Evolutionary conservation across 2,329 filamentous ascomycete species (phyloP).

Genomic region (Curvularia lunata): DNA sequence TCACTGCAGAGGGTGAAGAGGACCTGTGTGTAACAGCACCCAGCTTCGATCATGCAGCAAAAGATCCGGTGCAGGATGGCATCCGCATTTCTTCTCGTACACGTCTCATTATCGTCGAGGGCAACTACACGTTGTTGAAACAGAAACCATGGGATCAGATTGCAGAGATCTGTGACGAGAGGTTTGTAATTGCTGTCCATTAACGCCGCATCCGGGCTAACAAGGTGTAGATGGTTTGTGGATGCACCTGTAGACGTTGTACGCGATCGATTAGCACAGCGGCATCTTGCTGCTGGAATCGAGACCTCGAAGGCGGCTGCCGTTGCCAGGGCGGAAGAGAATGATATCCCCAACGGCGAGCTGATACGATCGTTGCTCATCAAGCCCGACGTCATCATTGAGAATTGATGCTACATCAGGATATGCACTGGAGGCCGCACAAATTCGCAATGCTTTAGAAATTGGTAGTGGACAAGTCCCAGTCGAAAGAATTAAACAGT

Average conservation of each 20-base stretch:
- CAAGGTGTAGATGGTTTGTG: conserved; percentile 30
- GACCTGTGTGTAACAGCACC: conserved; percentile 28
- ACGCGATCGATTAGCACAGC: conserved; percentile 26
- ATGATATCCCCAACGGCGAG: conserved; percentile 35
- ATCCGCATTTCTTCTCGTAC: conserved; percentile 30
- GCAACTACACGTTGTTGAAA: conserved; percentile 37
- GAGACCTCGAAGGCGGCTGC: conserved; percentile 29
- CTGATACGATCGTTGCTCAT: conserved; percentile 31
- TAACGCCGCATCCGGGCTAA: conserved; percentile 4
- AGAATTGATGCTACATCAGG: conserved; percentile 17
- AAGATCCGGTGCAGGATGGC: conserved; percentile 29
- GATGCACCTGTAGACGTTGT: conserved; percentile 28
- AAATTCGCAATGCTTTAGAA: conserved; percentile 11
- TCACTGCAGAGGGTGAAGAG: conserved; percentile 23
- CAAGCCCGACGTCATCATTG: conserved; percentile 26
- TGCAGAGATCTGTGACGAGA: conserved; percentile 25
- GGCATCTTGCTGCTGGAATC: conserved; percentile 35
- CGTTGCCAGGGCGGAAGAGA: conserved; percentile 31
- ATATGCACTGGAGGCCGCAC: background rate
- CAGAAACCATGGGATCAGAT: conserved; percentile 30
- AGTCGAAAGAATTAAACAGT: conserved; percentile 34
- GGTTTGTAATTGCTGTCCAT: conserved; percentile 14
- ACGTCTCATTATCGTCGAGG: conserved; percentile 33
- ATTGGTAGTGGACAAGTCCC: conserved; percentile 28
- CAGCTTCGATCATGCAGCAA: conserved; percentile 35